phyloP scores from a whole-genome alignment of 768 basidiomycete genomes.

The Kwoniella pini region DNA sequence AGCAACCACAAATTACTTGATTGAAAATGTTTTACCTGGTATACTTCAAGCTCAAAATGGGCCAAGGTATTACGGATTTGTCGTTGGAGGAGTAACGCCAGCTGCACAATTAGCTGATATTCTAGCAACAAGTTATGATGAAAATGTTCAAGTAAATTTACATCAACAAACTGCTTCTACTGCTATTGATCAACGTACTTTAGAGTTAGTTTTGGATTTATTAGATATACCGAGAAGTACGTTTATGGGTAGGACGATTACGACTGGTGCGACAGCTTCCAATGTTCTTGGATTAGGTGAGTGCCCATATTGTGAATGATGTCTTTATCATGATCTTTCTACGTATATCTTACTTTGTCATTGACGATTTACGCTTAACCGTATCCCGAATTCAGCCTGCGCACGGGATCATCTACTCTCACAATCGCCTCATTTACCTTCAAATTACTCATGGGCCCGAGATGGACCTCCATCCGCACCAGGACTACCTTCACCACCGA shows the following conservation, averaged over 20 bases:
- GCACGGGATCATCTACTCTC: slow-evolving; percentile 54
- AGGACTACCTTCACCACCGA: slow-evolving; percentile 32
- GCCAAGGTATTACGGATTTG: slow-evolving; percentile 53
- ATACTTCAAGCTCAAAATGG: slow-evolving; percentile 56
- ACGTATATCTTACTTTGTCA: no score
- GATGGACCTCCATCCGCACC: slow-evolving; percentile 54
- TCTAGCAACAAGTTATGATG: slow-evolving; percentile 53
- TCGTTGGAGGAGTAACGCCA: slow-evolving; percentile 53
- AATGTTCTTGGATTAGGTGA: slow-evolving; percentile 58
- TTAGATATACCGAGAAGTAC: slow-evolving; percentile 33
- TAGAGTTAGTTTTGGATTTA: slow-evolving; percentile 51
- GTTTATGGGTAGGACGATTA: slow-evolving; percentile 56
- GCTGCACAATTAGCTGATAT: slow-evolving; percentile 56
- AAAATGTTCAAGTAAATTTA: slow-evolving; percentile 54
- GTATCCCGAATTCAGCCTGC: no score
- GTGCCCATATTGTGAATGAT: no score
- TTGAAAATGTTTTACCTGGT: slow-evolving; percentile 50
- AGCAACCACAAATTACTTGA: slow-evolving; percentile 39
- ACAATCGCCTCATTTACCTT: slow-evolving; percentile 39
- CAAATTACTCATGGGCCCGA: slow-evolving; percentile 55
- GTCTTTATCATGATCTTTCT: background rate
- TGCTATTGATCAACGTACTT: slow-evolving; percentile 47
- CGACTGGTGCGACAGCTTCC: slow-evolving; percentile 57
- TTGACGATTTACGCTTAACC: no score
- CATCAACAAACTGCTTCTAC: slow-evolving; percentile 43